Conservation (phyloP, 495 filamentous ascomycete species). For the Aspergillus carlsbadensis region DNA sequence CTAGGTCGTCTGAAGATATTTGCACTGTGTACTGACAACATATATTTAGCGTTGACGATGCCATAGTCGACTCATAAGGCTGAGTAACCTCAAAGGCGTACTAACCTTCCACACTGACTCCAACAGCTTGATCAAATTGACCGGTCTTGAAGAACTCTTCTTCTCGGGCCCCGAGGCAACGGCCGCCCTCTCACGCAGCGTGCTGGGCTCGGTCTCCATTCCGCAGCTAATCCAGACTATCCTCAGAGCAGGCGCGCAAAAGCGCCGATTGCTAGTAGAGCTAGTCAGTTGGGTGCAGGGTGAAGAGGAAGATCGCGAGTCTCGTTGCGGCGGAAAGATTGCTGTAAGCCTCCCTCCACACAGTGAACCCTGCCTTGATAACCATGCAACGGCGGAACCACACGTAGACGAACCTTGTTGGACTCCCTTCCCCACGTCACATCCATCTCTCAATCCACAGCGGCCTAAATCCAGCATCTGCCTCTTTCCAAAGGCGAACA, state of each 20-base stretch:
- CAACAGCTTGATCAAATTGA: not conserved
- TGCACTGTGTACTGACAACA: conserved; percentile 30
- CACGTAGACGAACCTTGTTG: conserved; percentile 42
- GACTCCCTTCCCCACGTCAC: conserved; percentile 34
- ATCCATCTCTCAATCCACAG: conserved; percentile 40
- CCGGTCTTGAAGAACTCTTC: not conserved
- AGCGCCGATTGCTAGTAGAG: not conserved
- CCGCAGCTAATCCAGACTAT: not conserved
- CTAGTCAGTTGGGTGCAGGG: no score
- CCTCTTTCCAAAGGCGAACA: conserved; percentile 27
- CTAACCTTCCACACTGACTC: not conserved
- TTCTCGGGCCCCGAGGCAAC: not conserved
- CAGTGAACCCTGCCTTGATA: not conserved
- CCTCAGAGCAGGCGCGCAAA: not conserved
- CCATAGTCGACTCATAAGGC: conserved; percentile 30
- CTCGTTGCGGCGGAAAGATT: conserved; percentile 8
- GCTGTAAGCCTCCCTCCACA: not conserved
- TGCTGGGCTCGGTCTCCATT: not conserved
- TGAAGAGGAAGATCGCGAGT: conserved; percentile 32
- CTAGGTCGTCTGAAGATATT: not conserved
- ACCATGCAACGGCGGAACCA: conserved; percentile 37
- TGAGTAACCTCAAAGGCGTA: not conserved
- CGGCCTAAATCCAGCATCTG: conserved; percentile 42
- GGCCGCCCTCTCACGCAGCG: not conserved
- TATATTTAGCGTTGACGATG: conserved; percentile 39